Evolutionary conservation across 371 early-diverging fungal species (phyloP).

Genomic region (Zancudomyces culisetae): DNA sequence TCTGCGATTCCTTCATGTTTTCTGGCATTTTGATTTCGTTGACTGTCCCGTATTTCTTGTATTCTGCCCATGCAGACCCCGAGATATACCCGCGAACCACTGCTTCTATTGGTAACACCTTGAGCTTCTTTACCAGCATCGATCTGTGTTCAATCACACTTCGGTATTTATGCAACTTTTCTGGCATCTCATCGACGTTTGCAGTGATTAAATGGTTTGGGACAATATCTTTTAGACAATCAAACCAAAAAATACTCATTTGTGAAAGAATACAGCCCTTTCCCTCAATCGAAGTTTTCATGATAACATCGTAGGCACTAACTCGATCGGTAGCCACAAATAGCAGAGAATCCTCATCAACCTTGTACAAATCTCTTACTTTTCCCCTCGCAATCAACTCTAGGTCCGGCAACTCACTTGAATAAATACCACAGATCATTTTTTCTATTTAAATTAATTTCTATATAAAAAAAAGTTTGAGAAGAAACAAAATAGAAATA

Average conservation of each 20-base stretch:
- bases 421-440: constrained; percentile 24
- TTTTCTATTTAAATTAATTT: no score
- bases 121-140: constrained; percentile 77
- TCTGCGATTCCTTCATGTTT: constrained; percentile 66
- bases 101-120: constrained; percentile 91
- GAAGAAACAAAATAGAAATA: no score
- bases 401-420: constrained; percentile 72
- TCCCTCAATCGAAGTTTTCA: constrained; percentile 84
- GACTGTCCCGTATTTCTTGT: constrained; percentile 74
- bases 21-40: constrained; percentile 72
- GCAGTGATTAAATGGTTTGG: constrained; percentile 89
- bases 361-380: constrained; percentile 88
- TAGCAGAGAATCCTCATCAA: constrained; percentile 64
- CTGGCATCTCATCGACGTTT: constrained; percentile 84
- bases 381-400: constrained; percentile 88
- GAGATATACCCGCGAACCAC: constrained; percentile 95
- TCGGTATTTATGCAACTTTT: constrained; percentile 58
- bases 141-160: constrained; percentile 72
- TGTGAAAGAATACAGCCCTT: constrained; percentile 94
- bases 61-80: constrained; percentile 91
- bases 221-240: constrained; percentile 56
- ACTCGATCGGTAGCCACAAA: constrained; percentile 95
- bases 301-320: constrained; percentile 92
- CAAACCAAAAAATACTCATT: constrained; percentile 88
- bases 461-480: no score